Evolutionary conservation across 495 filamentous ascomycete genomes (phyloP).

Genomic region (Penicillium paradoxum): DNA sequence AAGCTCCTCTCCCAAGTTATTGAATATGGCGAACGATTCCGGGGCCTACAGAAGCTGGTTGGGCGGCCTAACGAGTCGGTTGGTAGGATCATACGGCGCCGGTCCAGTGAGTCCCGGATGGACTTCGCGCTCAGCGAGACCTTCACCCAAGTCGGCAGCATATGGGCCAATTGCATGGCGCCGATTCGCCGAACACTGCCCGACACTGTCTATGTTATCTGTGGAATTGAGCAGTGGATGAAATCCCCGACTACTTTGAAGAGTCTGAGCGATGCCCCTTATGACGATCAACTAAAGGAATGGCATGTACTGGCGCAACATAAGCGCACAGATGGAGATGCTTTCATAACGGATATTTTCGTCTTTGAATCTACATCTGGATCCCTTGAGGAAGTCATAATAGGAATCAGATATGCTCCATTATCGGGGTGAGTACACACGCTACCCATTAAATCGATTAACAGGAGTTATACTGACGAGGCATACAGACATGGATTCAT

Average conservation of each 20-base stretch:
- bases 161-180: slow-evolving; percentile 54
- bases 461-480: too few relatives aligned
- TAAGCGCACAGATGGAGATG: slow-evolving; percentile 25
- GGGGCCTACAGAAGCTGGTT: slow-evolving; percentile 44
- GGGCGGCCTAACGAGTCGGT: slow-evolving; percentile 39
- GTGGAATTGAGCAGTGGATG: too few relatives aligned
- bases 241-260: too few relatives aligned
- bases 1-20: slow-evolving; percentile 42
- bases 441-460: too few relatives aligned
- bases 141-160: slow-evolving; percentile 49
- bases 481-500: too few relatives aligned
- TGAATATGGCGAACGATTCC: slow-evolving; percentile 43
- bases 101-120: slow-evolving; percentile 33
- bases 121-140: slow-evolving; percentile 34
- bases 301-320: slow-evolving; percentile 47
- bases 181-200: too few relatives aligned
- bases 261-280: too few relatives aligned
- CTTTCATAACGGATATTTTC: slow-evolving; percentile 47
- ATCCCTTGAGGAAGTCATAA: slow-evolving; percentile 40
- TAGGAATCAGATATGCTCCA: slow-evolving; percentile 44
- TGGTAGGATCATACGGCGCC: slow-evolving; percentile 38
- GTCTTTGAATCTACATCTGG: slow-evolving; percentile 43
- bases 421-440: slow-evolving; percentile 5
- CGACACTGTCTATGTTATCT: too few relatives aligned
- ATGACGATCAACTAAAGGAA: too few relatives aligned